These are phyloP conservation scores for Paramecium biaurelia DNA, from an alignment of 73 alveolate genomes.

Conservation along the genomic window DNA sequence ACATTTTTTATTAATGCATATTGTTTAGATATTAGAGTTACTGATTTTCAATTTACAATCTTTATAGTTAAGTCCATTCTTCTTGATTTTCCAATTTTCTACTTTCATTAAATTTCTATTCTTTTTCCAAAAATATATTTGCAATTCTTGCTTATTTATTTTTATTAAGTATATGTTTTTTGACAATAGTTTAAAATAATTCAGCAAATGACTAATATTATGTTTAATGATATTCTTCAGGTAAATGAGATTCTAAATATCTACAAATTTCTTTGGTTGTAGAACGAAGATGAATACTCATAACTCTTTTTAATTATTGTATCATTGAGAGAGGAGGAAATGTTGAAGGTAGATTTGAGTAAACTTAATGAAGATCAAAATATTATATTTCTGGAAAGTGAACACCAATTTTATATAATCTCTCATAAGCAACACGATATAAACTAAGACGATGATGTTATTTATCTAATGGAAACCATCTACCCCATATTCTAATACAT, in stretches of 20 bases:
- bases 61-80: background rate
- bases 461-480: constrained; percentile 44
- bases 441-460: background rate
- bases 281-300: background rate
- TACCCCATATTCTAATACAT: constrained; percentile 39
- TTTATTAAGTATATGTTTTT: background rate
- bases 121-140: background rate
- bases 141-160: background rate
- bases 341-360: background rate
- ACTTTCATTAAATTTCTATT: background rate
- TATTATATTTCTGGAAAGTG: background rate
- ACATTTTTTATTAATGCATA: background rate
- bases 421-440: background rate
- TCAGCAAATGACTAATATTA: constrained; percentile 20
- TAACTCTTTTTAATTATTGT: background rate
- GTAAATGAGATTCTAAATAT: background rate
- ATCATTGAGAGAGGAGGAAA: constrained; percentile 14
- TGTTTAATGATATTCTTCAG: background rate
- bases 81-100: background rate
- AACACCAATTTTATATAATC: background rate
- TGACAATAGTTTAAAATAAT: background rate
- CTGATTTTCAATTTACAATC: background rate
- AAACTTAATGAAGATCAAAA: background rate
- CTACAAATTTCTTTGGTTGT: background rate
- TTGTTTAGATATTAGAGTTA: background rate